Base-by-base conservation (phyloP, 78 protist genomes). In the Dictyostelium citrinum region DNA sequence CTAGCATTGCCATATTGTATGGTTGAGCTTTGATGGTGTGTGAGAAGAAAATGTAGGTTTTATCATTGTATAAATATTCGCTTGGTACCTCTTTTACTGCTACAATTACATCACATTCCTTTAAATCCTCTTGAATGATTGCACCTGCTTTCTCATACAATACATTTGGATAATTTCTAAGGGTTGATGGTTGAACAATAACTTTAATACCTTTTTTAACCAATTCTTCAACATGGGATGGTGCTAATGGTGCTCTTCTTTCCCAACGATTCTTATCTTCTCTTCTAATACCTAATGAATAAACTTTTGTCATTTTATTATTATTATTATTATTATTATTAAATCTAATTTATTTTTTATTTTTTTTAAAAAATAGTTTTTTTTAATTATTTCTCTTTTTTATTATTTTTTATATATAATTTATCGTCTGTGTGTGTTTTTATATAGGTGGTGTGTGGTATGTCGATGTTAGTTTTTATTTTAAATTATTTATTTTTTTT, bases 1-100 rank as follows among this genome's bases (percentile, higher is more conserved):
- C 98, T 8, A 98, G 86, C 88, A 97, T 90, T 61, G 82, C 93
- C 99, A 98, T 98, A 96, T 97, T 98, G 84, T 96, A 82, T 51
- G 96, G 95, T 94, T 98, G 99, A 2, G 97, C 99, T 93, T 98
- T 98, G 97, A 91, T 84, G 11, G 98, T 97, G 96, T 98, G 99
- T 35, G 93, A 85, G 70, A 96, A 96, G 93, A 78, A 93, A 20
- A 90, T 64, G 91, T 97, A 95, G 16, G 97, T 90, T n/a, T 91
- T 84, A 29, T 51, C 81, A 35, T 93, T 84, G 12, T 90, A 29
- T 12, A 98, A 84, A 45, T 86, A 51, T 9, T 70, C 90, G 24
- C 39, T 39, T 4, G 97, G 97, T 14, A 97, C 97, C 45, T 97
- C 98, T 95, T 98, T 98, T 41, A 98, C 98, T 22, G 97, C 99